Evolutionary conservation across 352 stramenopile genomes (phyloP), one percentile per base, ranked within the genome.

Genomic region (Pythium aphanidermatum): DNA sequence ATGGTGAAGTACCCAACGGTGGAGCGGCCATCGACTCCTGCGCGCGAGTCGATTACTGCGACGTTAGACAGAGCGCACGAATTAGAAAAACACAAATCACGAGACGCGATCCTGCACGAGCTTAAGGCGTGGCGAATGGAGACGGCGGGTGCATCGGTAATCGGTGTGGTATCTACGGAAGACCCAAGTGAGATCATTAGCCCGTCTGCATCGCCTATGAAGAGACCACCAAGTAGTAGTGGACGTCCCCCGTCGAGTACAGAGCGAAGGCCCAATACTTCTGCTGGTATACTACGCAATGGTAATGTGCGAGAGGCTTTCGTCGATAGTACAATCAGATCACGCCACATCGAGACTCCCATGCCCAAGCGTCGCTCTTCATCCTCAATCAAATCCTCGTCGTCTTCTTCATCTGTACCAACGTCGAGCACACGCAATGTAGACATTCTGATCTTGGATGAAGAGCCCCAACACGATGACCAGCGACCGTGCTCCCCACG

Each of bases 11-110:
- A 41, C 34, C 20, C 28, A 8, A n/a, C 29, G 27, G 37, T 63
- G 5, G 66, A 82, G 17, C 60, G 70, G 17, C 74, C 77, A 4
- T 73, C 68, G 45, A 89, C 74, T 5, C 72, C 77, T 7, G 65
- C 67, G 21, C 62, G 74, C 6, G 64, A 86, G 58, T 92, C 74
- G 24, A 86, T 92, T 39, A 92, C 76, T 13, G 76, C 82, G 46
- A 92, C 79, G 12, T 62, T 92, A 27, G 68, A 92, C 48, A 74
- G 76, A 21, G 79, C 74, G 2, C 54, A 66, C 31, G 72, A 92
- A 27, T 60, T 92, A 3, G 75, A 89, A 4, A 70, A 70, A n/a
- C 63, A 72, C 47, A 83, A 77, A 40, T 85, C 71, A 0, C 65
- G 74, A 10, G 74, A 83, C 25, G 66, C 73, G 11, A 84, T 86